A percentile compares a stretch with the other conserved stretches of the same genome.
phyloP scores from a whole-genome alignment of 1,284 basidiomycete species.

The Irpex sp. region DNA sequence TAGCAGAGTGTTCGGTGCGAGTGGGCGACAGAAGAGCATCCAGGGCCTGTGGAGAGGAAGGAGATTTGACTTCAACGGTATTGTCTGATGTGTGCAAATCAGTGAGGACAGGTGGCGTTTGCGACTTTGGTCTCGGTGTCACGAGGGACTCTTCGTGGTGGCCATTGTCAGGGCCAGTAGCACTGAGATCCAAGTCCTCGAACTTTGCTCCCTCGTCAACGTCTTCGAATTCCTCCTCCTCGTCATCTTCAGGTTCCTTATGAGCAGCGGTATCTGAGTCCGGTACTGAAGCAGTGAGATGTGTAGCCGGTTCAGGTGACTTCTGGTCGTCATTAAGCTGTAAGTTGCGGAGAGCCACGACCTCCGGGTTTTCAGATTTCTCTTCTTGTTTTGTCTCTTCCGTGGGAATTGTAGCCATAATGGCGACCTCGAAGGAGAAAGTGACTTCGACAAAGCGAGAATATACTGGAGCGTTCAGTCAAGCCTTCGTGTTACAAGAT shows the following conservation, averaged over 20 bases:
- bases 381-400: not conserved
- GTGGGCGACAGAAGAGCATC: slow-evolving; percentile 8
- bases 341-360: not conserved
- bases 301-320: not conserved
- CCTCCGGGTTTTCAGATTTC: not conserved
- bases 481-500: not conserved
- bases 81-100: not conserved
- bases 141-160: not conserved
- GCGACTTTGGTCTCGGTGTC: slow-evolving; percentile 2
- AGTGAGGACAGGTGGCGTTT: not conserved
- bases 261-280: not conserved
- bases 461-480: too few species aligned
- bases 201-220: slow-evolving; percentile 1
- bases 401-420: not conserved
- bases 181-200: slow-evolving; percentile 1
- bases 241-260: not conserved
- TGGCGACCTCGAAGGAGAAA: not conserved
- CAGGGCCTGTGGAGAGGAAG: not conserved
- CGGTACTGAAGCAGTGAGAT: not conserved
- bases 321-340: not conserved
- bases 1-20: not conserved
- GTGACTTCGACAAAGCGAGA: too few species aligned
- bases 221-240: not conserved
- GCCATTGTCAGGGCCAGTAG: too few species aligned
- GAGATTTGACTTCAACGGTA: not conserved